Evolutionary conservation across 2,329 filamentous ascomycete species (phyloP), one percentile per base, ranked within the genome.

Genomic region (Nigrograna mackinnonii): DNA sequence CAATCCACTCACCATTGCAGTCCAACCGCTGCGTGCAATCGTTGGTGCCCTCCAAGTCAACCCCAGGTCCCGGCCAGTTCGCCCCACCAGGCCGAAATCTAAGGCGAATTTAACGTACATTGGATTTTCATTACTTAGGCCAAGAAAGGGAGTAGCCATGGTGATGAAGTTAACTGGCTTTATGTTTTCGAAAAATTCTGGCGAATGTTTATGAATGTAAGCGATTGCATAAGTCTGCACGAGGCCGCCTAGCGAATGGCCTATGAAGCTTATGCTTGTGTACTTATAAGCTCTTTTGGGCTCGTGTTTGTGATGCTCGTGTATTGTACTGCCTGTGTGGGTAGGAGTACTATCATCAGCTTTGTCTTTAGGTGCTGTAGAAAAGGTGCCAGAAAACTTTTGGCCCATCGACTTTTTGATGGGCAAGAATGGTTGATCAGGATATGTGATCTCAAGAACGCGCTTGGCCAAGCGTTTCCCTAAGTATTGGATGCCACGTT

Each of bases 41-140:
- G 87, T 92, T 6, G 92, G 92, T 12, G 92, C 86, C 58, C 90
- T 83, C 94, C 94, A 99, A 1, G 91, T 96, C 47, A 99, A 74
- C 17, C 94, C 94, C 6, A 99, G 78, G 71, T 99, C 94, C 67
- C 97, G 90, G 6, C 94, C 94, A 3, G 94, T 96, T 40, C 92
- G 82, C n/a, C 94, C 94, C 12, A 99, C 92, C 1, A 99, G 79
- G 0, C 94, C 94, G 71, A 97, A 95, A 65, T 99, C 94, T 3
- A 99, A 76, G 0, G 94, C 94, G 67, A 99, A 97, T 60, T 91
- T 95, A 68, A 99, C 89, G 65, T 99, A 99, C 43, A 97, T 78
- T 0, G 94, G 94, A 57, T 99, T 99, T 64, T 99, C 94, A 64
- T 99, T 96, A 68, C 92, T 97, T 26, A 97, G 74, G 0, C 92